Percentiles rank a stretch among this genome's conserved stretches.
These are phyloP conservation scores for Backusella tuberculispora DNA, from an alignment of 192 early-diverging fungal genomes.

Conservation along the genomic window DNA sequence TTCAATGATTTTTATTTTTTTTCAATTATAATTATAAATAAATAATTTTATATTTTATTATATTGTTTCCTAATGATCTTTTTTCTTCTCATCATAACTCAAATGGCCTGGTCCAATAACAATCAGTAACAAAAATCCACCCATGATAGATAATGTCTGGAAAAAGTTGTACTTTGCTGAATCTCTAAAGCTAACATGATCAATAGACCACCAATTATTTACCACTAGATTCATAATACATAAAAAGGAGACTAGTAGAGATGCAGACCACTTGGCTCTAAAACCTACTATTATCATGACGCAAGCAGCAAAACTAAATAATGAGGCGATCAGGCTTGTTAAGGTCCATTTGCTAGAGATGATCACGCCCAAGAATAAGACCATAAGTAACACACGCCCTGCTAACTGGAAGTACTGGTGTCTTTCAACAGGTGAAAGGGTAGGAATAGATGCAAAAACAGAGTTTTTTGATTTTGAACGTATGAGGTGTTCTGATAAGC, in stretches of 20 bases:
- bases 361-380: conserved; percentile 89
- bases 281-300: conserved; percentile 95
- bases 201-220: conserved; percentile 92
- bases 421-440: conserved; percentile 81
- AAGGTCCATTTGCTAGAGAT: conserved; percentile 82
- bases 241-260: conserved; percentile 87
- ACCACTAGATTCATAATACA: conserved; percentile 88
- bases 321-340: conserved; percentile 67
- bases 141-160: conserved; percentile 87
- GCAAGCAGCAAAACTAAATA: conserved; percentile 81
- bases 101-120: conserved; percentile 74
- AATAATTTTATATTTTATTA: neutral
- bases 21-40: neutral
- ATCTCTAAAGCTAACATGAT: conserved; percentile 70
- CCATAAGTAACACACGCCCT: conserved; percentile 89
- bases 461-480: conserved; percentile 57
- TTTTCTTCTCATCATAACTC: conserved; percentile 44
- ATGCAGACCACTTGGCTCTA: conserved; percentile 96
- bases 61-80: conserved; percentile 10
- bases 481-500: conserved; percentile 78
- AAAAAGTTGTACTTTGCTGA: conserved; percentile 99
- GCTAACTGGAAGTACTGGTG: conserved; percentile 89
- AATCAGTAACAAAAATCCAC: conserved; percentile 90
- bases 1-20: neutral
- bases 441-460: conserved; percentile 87